These are phyloP conservation scores for Lithohypha guttulata DNA, from an alignment of 2,329 filamentous ascomycete genomes.

Conservation along the genomic window DNA sequence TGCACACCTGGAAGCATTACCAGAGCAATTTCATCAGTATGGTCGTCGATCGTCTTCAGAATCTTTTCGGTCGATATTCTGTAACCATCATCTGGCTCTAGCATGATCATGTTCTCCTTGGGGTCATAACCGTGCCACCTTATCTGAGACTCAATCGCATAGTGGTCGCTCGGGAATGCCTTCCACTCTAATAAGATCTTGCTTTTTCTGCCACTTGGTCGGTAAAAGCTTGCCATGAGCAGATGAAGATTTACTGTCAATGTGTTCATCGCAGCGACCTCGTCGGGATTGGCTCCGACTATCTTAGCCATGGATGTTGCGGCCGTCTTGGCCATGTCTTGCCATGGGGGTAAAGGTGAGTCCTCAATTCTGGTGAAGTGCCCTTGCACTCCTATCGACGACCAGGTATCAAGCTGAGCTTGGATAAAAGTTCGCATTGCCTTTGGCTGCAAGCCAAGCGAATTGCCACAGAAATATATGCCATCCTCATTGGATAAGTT, in stretches of 20 bases:
- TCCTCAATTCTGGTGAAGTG: conserved; percentile 63
- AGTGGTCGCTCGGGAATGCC: conserved; percentile 82
- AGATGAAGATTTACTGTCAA: conserved; percentile 72
- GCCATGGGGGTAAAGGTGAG: conserved; percentile 60
- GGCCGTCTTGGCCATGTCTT: conserved; percentile 66
- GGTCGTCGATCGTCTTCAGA: conserved; percentile 59
- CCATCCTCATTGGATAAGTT: conserved; percentile 25
- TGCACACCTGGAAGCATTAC: conserved; percentile 77
- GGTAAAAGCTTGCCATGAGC: conserved; percentile 74
- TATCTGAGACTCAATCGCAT: conserved; percentile 74
- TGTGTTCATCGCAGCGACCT: conserved; percentile 81
- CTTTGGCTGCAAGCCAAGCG: conserved; percentile 70
- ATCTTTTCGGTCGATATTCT: conserved; percentile 61
- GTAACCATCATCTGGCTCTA: conserved; percentile 49
- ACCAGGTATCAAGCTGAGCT: conserved; percentile 71
- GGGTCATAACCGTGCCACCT: conserved; percentile 58
- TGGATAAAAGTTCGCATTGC: conserved; percentile 56
- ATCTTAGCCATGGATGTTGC: conserved; percentile 58
- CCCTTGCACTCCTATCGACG: conserved; percentile 69
- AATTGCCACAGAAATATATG: conserved; percentile 84
- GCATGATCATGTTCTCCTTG: conserved; percentile 58
- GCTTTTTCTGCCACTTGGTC: conserved; percentile 51
- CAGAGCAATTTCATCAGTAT: conserved; percentile 61
- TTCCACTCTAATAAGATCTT: conserved; percentile 82
- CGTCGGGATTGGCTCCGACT: conserved; percentile 59